Percentiles rank a stretch among this genome's conserved stretches.
Conservation (phyloP, 148 eudicot species). For the Cornus controversa region DNA sequence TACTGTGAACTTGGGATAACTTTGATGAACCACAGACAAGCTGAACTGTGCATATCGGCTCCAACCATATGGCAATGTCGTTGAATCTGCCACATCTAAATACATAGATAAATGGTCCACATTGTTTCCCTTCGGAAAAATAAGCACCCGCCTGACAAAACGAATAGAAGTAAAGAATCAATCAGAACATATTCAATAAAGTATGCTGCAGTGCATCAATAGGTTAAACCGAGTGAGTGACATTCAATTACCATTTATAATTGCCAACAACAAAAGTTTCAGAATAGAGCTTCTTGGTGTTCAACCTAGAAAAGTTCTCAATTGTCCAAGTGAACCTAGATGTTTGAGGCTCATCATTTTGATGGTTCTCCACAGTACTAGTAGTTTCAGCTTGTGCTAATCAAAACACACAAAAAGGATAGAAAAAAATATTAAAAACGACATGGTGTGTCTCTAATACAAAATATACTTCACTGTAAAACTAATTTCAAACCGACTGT, state of each 20-base stretch:
- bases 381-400: conserved; percentile 53
- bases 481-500: too few species aligned
- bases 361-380: conserved; percentile 55
- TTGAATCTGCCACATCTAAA: conserved; percentile 84
- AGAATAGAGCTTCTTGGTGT: conserved; percentile 72
- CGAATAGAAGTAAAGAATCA: conserved; percentile 17
- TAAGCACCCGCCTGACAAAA: conserved; percentile 70
- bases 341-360: conserved; percentile 64
- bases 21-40: conserved; percentile 79
- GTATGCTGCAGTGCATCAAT: neutral
- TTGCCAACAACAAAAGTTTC: conserved; percentile 70
- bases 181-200: neutral
- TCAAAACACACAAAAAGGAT: conserved; percentile 8
- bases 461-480: too few species aligned
- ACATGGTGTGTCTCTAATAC: neutral
- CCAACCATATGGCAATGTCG: conserved; percentile 75
- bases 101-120: conserved; percentile 81
- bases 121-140: conserved; percentile 83
- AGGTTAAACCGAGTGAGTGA: neutral
- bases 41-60: conserved; percentile 85
- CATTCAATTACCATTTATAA: conserved; percentile 61
- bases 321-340: conserved; percentile 74
- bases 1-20: conserved; percentile 50
- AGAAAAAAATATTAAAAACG: neutral
- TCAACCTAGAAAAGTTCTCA: conserved; percentile 63